Conservation (phyloP, 106 monocot genomes). For the Dioscorea zingiberensis region DNA sequence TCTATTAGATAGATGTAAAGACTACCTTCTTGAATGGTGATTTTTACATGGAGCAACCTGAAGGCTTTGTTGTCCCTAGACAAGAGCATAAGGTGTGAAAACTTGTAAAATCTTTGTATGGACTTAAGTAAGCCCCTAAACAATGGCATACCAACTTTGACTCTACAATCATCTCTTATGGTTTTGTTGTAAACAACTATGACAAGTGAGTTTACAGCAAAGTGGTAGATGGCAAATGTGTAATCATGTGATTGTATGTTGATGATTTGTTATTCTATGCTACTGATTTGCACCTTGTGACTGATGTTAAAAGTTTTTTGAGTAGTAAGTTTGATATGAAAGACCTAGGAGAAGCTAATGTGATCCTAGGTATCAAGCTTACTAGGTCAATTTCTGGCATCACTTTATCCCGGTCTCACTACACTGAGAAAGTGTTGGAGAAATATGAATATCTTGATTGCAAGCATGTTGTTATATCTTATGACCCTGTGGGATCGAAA, state of each 20-base stretch:
- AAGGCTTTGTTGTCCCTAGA: too few relatives aligned
- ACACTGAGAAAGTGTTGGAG: not conserved
- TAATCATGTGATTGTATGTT: not conserved
- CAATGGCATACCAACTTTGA: too few relatives aligned
- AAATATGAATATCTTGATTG: not conserved
- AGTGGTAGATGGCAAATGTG: not conserved
- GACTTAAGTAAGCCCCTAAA: too few relatives aligned
- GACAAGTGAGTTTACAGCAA: not conserved
- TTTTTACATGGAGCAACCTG: too few relatives aligned
- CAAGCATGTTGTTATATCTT: not conserved
- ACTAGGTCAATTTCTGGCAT: not conserved
- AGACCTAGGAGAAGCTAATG: not conserved
- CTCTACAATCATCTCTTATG: not conserved
- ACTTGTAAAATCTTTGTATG: too few relatives aligned
- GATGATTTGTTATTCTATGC: not conserved
- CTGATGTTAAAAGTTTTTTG: not conserved
- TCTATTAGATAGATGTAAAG: too few relatives aligned
- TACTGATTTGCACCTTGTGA: not conserved
- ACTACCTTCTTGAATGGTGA: too few relatives aligned
- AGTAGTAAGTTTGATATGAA: not conserved
- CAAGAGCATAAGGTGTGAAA: too few relatives aligned
- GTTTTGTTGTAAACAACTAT: not conserved
- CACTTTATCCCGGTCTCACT: not conserved
- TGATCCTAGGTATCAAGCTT: not conserved
- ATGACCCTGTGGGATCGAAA: too few relatives aligned